phyloP scores from a whole-genome alignment of 306 rosid genomes.

The cucumber (Cucumis sativus) region Cucumber_9930_V3 NC_026655.2:5236501-5237000 shows the following conservation, averaged over 20 bases:
- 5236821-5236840: slow-evolving; percentile 4
- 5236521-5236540: background rate
- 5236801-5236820: background rate
- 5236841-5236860: background rate
- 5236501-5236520: background rate
- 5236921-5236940: background rate
- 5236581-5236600: background rate
- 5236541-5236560: background rate
- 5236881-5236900: background rate
- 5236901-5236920: background rate
- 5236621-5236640: background rate
- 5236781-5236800: slow-evolving; percentile 3
- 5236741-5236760: background rate
- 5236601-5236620: background rate
- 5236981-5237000: background rate
- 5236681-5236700: background rate
- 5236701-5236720: background rate
- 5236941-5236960: background rate
- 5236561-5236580: background rate
- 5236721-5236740: background rate
- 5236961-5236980: background rate
- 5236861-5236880: background rate
- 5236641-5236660: background rate
- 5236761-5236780: background rate
- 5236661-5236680: background rate